Evolutionary conservation across 352 stramenopile genomes (phyloP), one percentile per base, ranked within the genome.

Genomic region (Discostella stelligera): DNA sequence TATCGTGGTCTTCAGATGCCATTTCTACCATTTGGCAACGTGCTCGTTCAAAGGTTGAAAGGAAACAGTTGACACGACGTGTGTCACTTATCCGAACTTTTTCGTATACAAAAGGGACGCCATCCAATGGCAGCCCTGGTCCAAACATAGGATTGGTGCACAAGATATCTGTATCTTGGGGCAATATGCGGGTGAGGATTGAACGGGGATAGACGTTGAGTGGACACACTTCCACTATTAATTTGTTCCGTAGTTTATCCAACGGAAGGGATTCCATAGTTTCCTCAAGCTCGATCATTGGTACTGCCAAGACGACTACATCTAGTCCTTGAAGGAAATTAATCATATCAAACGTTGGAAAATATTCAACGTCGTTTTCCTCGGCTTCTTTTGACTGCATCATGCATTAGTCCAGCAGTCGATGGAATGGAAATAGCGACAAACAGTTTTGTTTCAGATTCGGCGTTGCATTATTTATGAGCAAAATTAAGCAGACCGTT

Each of bases 81-180:
- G 85, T 75, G 70, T 97, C 91, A 7, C 73, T 62, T 27, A 98
- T 87, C 30, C 95, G 88, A 25, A 97, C 94, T 54, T 94, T 95
- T 75, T 98, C 96, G 72, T 95, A 98, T 75, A 98, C 95, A 87
- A 98, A 96, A 3, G 95, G 94, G 52, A 98, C 84, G 3, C 93
- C 94, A 77, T 96, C 92, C 95, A 95, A 98, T 91, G 94, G 63
- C 92, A 75, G 49, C 18, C 60, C 71, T 0, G 95, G 92, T 64
- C 95, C 95, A 78, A 98, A 98, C 96, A 99, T 98, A 0, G 96
- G 96, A 85, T 99, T 96, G 23, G 96, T 98, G 64, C 95, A 97
- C 52, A 99, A 74, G 50, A 99, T 96, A 70, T 97, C 96, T 55
- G 91, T 89, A 58, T 88, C 91, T 16, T 95, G 95, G 74, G 79